These are phyloP conservation scores for Xerocomellus intermedius DNA, from an alignment of 768 basidiomycete species.

Conservation along the genomic window DNA sequence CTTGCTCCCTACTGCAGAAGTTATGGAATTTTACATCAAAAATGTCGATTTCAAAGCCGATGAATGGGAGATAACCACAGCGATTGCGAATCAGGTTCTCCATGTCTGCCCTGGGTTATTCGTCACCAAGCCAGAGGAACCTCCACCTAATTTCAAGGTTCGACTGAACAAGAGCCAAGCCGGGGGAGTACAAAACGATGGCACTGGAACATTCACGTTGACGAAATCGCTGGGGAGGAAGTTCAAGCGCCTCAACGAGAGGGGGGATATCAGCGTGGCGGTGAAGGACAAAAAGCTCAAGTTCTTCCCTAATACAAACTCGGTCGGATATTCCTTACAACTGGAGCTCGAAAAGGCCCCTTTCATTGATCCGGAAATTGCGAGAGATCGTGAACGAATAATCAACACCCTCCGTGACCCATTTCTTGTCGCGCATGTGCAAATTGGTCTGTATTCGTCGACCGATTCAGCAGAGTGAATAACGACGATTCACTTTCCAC, in stretches of 20 bases:
- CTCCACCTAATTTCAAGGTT: slow-evolving; percentile 59
- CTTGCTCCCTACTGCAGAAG: background rate
- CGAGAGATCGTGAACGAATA: slow-evolving; percentile 46
- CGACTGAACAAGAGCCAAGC: slow-evolving; percentile 48
- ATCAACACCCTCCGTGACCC: slow-evolving; percentile 43
- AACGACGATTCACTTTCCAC: background rate
- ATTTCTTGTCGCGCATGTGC: slow-evolving; percentile 58
- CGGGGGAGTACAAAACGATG: slow-evolving; percentile 60
- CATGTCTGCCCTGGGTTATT: slow-evolving; percentile 40
- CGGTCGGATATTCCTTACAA: slow-evolving; percentile 14
- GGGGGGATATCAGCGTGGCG: slow-evolving; percentile 38
- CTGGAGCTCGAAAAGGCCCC: slow-evolving; percentile 51
- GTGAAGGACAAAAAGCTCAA: slow-evolving; percentile 42
- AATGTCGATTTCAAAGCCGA: slow-evolving; percentile 39
- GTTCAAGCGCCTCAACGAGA: slow-evolving; percentile 45
- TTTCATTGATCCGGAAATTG: slow-evolving; percentile 53
- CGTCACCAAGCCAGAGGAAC: slow-evolving; percentile 21
- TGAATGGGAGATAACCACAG: slow-evolving; percentile 55
- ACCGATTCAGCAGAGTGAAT: background rate
- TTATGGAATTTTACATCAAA: slow-evolving; percentile 40
- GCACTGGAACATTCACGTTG: slow-evolving; percentile 40
- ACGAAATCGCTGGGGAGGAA: slow-evolving; percentile 36
- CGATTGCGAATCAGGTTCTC: slow-evolving; percentile 49
- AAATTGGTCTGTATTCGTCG: slow-evolving; percentile 55
- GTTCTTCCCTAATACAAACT: slow-evolving; percentile 16